Evolutionary conservation across 352 stramenopile species (phyloP).

Genomic region (Phytophthora vignae): DNA sequence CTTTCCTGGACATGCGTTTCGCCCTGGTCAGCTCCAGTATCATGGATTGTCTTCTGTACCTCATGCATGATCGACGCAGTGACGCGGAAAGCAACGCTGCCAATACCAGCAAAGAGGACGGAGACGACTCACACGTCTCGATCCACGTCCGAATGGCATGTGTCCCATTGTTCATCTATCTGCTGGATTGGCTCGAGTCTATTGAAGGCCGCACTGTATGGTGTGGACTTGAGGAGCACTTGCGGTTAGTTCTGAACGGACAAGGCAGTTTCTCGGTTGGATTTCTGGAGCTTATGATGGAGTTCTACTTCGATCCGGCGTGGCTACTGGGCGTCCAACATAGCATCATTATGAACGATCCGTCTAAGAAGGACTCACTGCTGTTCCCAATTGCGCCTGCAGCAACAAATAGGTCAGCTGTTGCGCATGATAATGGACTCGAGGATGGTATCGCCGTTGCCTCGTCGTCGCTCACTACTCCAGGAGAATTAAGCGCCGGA

Average conservation of each 20-base stretch:
- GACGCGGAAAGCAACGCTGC: constrained; percentile 14
- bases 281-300: constrained; percentile 87
- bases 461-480: constrained; percentile 19
- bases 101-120: constrained; percentile 1
- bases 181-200: constrained; percentile 83
- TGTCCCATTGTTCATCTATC: constrained; percentile 74
- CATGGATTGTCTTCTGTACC: constrained; percentile 70
- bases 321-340: constrained; percentile 74
- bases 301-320: constrained; percentile 81
- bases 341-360: constrained; percentile 88
- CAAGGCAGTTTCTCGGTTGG: constrained; percentile 72
- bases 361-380: constrained; percentile 75
- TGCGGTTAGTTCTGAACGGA: constrained; percentile 76
- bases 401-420: constrained; percentile 33
- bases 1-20: constrained; percentile 80
- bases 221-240: constrained; percentile 84
- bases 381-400: constrained; percentile 69
- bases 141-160: constrained; percentile 60
- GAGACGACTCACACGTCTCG: constrained; percentile 21
- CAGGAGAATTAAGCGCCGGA: constrained; percentile 33
- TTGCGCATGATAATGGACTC: constrained; percentile 59
- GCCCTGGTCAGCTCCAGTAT: constrained; percentile 81
- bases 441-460: constrained; percentile 52
- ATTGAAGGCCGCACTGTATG: constrained; percentile 85
- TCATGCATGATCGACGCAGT: constrained; percentile 50